Conservation (phyloP, 2,329 filamentous ascomycete species). For the Monosporascus ibericus region DNA sequence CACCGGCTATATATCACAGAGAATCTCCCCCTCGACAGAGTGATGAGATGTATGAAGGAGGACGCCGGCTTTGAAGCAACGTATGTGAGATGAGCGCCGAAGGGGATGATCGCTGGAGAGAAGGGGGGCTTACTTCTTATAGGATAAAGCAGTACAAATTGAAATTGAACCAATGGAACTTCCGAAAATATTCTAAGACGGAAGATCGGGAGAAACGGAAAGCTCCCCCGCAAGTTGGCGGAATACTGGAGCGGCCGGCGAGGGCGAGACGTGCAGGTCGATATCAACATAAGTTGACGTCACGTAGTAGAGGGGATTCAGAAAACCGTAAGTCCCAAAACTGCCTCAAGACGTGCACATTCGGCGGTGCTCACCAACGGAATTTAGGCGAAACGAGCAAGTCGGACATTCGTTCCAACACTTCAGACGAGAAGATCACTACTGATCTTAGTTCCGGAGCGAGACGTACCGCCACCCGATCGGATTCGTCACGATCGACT, state of each 20-base stretch:
- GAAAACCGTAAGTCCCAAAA: no score
- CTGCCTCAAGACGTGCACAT: no score
- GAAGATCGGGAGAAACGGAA: not conserved
- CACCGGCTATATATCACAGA: not conserved
- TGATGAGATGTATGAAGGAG: not conserved
- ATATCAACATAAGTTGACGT: no score
- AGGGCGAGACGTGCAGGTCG: no score
- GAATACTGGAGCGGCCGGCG: no score
- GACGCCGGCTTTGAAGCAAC: not conserved
- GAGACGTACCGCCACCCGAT: no score
- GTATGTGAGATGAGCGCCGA: not conserved
- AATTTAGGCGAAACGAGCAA: no score
- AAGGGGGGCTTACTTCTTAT: not conserved
- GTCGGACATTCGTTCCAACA: not conserved
- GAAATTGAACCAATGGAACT: not conserved
- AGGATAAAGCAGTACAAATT: not conserved
- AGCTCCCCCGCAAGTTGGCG: no score
- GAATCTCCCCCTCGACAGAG: not conserved
- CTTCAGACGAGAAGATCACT: not conserved
- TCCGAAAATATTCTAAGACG: not conserved
- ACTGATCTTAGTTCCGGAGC: not conserved
- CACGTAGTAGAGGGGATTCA: no score
- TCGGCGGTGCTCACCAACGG: no score
- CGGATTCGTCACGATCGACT: no score
- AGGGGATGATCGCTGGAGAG: not conserved